Percentiles rank a stretch among this genome's conserved stretches.
phyloP scores from a whole-genome alignment of 352 stramenopile genomes.

The Pythium rishiriense region DNA sequence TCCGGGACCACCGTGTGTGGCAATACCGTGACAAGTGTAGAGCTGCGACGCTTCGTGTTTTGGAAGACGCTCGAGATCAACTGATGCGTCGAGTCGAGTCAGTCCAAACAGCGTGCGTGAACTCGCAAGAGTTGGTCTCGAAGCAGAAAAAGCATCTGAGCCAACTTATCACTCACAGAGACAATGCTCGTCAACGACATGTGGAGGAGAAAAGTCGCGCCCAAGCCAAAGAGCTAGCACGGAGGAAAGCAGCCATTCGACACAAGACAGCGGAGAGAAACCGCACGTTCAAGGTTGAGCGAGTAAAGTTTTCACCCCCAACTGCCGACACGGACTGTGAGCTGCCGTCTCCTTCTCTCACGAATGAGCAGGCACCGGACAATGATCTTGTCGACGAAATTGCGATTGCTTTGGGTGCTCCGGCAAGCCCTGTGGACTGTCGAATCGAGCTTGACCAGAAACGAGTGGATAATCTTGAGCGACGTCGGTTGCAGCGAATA shows the following conservation, averaged over 20 bases:
- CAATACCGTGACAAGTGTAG: conserved; percentile 19
- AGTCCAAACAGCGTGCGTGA: not conserved
- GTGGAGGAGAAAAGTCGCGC: conserved; percentile 26
- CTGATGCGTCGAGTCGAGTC: not conserved
- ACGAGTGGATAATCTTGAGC: conserved; percentile 21
- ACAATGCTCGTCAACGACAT: conserved; percentile 18
- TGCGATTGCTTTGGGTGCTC: not conserved
- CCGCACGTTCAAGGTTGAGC: conserved; percentile 19
- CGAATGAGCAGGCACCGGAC: not conserved
- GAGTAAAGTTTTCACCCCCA: too few species aligned
- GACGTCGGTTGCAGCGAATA: conserved; percentile 3
- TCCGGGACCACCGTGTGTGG: conserved; percentile 18
- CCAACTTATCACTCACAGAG: conserved; percentile 26
- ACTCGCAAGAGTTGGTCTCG: not conserved
- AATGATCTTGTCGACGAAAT: not conserved
- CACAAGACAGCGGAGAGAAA: conserved; percentile 32
- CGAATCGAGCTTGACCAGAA: conserved; percentile 31
- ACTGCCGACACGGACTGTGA: not conserved
- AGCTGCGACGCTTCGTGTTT: conserved; percentile 12
- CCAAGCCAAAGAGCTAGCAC: conserved; percentile 2
- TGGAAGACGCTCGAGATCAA: not conserved
- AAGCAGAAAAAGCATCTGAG: conserved; percentile 6
- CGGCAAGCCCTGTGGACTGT: conserved; percentile 1
- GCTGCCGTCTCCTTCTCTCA: not conserved
- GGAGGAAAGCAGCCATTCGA: conserved; percentile 16